Percentiles rank a stretch among this genome's conserved stretches.
These are phyloP conservation scores for Papiliotrema nemorosa DNA, from an alignment of 1,284 basidiomycete species.

Conservation along the genomic window DNA sequence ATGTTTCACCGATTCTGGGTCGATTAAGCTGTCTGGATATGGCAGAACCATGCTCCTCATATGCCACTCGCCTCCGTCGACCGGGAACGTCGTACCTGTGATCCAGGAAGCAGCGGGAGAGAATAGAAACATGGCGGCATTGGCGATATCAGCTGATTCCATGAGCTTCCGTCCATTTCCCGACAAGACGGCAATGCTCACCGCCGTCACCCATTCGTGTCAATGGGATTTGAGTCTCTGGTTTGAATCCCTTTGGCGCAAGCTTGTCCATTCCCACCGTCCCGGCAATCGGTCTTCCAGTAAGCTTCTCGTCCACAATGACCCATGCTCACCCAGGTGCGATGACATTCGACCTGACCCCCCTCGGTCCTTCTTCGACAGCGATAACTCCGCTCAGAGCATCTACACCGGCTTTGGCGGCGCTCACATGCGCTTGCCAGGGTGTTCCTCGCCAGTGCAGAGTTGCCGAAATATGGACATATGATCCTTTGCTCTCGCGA, in stretches of 20 bases:
- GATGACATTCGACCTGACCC: slow-evolving; percentile 90
- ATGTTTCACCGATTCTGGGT: slow-evolving; percentile 38
- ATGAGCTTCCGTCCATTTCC: neutral
- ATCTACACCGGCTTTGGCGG: slow-evolving; percentile 93
- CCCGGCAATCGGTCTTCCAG: slow-evolving; percentile 61
- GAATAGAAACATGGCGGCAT: slow-evolving; percentile 80
- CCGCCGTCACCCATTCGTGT: slow-evolving; percentile 63
- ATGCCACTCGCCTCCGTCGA: slow-evolving; percentile 48
- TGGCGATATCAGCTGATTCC: slow-evolving; percentile 64
- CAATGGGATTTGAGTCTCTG: slow-evolving; percentile 52
- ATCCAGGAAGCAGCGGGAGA: slow-evolving; percentile 79
- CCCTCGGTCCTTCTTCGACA: slow-evolving; percentile 88
- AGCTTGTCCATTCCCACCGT: slow-evolving; percentile 84
- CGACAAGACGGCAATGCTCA: slow-evolving; percentile 13
- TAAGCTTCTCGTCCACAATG: too few relatives aligned
- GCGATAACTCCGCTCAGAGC: slow-evolving; percentile 79
- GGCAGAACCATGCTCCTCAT: slow-evolving; percentile 30
- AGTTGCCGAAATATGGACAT: slow-evolving; percentile 87
- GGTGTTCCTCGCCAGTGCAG: slow-evolving; percentile 88
- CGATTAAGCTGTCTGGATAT: slow-evolving; percentile 43
- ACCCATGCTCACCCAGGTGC: slow-evolving; percentile 65
- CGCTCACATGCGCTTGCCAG: slow-evolving; percentile 87
- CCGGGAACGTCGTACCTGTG: slow-evolving; percentile 60
- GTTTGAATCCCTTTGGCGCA: slow-evolving; percentile 51
- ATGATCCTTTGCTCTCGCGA: slow-evolving; percentile 69